These are phyloP conservation scores for Naganishia kalamii DNA, from an alignment of 768 basidiomycete species.

Conservation along the genomic window DNA sequence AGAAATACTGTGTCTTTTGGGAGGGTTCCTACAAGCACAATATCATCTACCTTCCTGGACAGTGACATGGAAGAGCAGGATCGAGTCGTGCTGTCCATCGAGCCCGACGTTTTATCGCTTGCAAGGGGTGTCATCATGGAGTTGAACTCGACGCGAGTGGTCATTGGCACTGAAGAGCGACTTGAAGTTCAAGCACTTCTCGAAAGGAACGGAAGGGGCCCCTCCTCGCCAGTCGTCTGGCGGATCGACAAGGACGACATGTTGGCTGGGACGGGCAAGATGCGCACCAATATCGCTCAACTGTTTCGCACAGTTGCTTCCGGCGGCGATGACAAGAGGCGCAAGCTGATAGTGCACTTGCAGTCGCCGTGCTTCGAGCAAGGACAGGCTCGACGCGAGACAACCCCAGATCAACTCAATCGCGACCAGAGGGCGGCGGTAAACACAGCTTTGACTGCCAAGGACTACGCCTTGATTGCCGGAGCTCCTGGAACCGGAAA, in stretches of 20 bases:
- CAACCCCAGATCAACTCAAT: slow-evolving; percentile 56
- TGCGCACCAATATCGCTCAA: slow-evolving; percentile 83
- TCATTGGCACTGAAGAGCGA: slow-evolving; percentile 75
- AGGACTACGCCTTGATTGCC: slow-evolving; percentile 83
- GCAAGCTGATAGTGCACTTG: slow-evolving; percentile 77
- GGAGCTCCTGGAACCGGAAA: slow-evolving; percentile 99
- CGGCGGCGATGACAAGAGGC: slow-evolving; percentile 58
- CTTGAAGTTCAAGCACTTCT: slow-evolving; percentile 55
- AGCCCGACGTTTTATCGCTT: slow-evolving; percentile 76
- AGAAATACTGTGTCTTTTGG: slow-evolving; percentile 70
- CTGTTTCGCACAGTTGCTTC: slow-evolving; percentile 64
- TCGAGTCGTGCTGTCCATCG: slow-evolving; percentile 76
- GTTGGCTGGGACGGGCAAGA: slow-evolving; percentile 72
- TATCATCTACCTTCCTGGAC: slow-evolving; percentile 55
- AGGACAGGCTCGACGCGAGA: slow-evolving; percentile 28
- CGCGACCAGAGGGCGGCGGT: slow-evolving; percentile 66
- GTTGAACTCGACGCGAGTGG: slow-evolving; percentile 59
- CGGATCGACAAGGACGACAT: slow-evolving; percentile 93
- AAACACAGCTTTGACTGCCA: slow-evolving; percentile 64
- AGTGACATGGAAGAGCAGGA: slow-evolving; percentile 76
- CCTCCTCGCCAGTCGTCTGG: slow-evolving; percentile 51
- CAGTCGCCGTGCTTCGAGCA: slow-evolving; percentile 60
- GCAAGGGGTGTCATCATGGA: slow-evolving; percentile 75
- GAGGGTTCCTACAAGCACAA: slow-evolving; percentile 21
- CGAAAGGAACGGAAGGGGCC: slow-evolving; percentile 41